These are phyloP conservation scores for Tricholoma saponaceum DNA, from an alignment of 768 basidiomycete genomes.

Conservation along the genomic window DNA sequence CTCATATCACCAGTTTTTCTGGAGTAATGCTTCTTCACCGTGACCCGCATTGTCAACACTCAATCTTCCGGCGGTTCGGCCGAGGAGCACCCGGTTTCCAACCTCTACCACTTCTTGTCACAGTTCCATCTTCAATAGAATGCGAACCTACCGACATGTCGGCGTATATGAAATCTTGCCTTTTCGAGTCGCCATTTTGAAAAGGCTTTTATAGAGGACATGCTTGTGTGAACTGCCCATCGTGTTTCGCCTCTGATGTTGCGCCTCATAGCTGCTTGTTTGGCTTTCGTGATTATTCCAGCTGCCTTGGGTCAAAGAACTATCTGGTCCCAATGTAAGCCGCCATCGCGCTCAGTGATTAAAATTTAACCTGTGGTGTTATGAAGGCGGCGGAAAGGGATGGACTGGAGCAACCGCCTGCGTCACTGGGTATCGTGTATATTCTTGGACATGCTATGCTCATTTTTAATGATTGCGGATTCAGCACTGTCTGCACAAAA, in stretches of 20 bases:
- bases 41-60: too few relatives aligned
- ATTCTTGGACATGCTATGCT: background rate
- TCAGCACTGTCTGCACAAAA: slow-evolving; percentile 19
- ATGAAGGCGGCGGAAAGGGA: slow-evolving; percentile 21
- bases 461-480: background rate
- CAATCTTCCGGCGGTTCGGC: too few relatives aligned
- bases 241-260: background rate
- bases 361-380: background rate
- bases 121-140: too few relatives aligned
- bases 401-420: slow-evolving; percentile 43
- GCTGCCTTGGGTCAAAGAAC: background rate
- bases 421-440: slow-evolving; percentile 28
- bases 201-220: background rate
- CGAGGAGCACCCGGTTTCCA: too few relatives aligned
- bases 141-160: background rate
- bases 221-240: background rate
- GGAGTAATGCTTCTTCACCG: too few relatives aligned
- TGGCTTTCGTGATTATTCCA: background rate
- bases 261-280: background rate
- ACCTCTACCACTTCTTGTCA: too few relatives aligned
- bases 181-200: background rate
- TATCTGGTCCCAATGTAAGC: background rate
- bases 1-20: too few relatives aligned
- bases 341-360: background rate
- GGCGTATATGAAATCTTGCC: background rate